Percentiles rank a stretch among this genome's conserved stretches.
Evolutionary conservation across 352 stramenopile species (phyloP).

Genomic region (Pseudoperonospora humuli): DNA sequence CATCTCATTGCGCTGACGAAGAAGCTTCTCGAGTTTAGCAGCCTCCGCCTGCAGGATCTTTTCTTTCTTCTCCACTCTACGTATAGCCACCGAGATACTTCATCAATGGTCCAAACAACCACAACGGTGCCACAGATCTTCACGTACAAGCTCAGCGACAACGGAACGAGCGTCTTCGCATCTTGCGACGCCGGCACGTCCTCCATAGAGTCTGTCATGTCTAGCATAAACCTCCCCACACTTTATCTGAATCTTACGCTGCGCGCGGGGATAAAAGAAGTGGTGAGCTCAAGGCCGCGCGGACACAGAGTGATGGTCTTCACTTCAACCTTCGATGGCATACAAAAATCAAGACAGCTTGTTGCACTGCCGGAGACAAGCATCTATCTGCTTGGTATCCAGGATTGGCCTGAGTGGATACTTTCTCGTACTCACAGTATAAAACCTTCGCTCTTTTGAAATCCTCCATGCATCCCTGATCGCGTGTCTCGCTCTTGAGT

Average conservation of each 20-base stretch:
- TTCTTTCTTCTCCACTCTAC: conserved; percentile 40
- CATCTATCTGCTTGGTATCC: no score
- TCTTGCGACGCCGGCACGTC: conserved; percentile 11
- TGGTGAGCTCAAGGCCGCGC: conserved; percentile 1
- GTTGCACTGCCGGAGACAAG: no score
- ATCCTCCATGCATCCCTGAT: no score
- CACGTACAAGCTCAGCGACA: conserved; percentile 29
- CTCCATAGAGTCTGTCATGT: not conserved
- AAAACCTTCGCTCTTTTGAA: no score
- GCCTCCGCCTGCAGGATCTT: conserved; percentile 29
- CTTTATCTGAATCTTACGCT: conserved; percentile 1
- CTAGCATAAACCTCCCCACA: conserved; percentile 1
- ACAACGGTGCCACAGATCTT: not conserved
- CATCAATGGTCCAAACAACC: not conserved
- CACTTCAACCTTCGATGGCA: conserved; percentile 29
- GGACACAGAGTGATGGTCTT: conserved; percentile 21
- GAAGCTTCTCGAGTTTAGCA: conserved; percentile 24
- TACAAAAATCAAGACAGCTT: no score
- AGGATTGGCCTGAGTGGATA: no score
- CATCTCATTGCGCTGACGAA: conserved; percentile 28
- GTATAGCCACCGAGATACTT: not conserved
- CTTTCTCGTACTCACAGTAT: no score
- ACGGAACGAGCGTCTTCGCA: conserved; percentile 17
- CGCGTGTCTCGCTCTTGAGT: no score
- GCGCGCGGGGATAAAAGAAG: conserved; percentile 16